Evolutionary conservation across 768 basidiomycete genomes (phyloP).

Genomic region (Butyriboletus loyo): DNA sequence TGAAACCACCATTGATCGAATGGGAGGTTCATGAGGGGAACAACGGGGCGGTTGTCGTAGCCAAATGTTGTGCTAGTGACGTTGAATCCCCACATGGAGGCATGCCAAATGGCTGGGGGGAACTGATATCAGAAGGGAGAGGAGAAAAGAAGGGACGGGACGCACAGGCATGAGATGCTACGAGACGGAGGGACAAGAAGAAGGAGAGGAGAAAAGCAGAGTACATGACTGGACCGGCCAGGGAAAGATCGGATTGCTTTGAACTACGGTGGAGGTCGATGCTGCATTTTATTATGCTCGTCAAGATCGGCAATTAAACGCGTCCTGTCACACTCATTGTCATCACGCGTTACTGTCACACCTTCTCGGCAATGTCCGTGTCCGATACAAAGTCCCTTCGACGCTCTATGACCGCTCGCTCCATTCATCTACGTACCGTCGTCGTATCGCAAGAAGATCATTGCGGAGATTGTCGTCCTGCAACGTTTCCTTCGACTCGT

Average conservation of each 20-base stretch:
- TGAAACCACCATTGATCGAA: slow-evolving; percentile 62
- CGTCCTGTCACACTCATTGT: neutral
- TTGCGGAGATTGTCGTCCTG: slow-evolving; percentile 19
- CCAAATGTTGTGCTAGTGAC: slow-evolving; percentile 51
- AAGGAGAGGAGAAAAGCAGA: neutral
- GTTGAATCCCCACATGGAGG: slow-evolving; percentile 68
- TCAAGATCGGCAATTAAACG: neutral
- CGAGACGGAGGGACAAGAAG: slow-evolving; percentile 5
- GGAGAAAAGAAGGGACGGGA: neutral
- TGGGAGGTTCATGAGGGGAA: slow-evolving; percentile 35
- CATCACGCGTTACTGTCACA: neutral
- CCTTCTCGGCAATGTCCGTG: too few species aligned
- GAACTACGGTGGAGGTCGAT: too few species aligned
- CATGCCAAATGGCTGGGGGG: slow-evolving; percentile 46
- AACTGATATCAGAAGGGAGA: neutral
- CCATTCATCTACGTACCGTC: too few species aligned
- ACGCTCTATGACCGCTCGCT: neutral
- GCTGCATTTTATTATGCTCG: too few species aligned
- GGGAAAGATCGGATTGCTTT: neutral
- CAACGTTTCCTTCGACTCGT: slow-evolving; percentile 5
- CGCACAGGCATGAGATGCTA: slow-evolving; percentile 18
- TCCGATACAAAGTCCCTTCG: too few species aligned
- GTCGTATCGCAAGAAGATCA: neutral
- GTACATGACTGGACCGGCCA: slow-evolving; percentile 23
- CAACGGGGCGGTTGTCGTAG: slow-evolving; percentile 65